phyloP scores from a whole-genome alignment of 1,284 basidiomycete genomes.

The Cutaneotrichosporon dermatis region DNA sequence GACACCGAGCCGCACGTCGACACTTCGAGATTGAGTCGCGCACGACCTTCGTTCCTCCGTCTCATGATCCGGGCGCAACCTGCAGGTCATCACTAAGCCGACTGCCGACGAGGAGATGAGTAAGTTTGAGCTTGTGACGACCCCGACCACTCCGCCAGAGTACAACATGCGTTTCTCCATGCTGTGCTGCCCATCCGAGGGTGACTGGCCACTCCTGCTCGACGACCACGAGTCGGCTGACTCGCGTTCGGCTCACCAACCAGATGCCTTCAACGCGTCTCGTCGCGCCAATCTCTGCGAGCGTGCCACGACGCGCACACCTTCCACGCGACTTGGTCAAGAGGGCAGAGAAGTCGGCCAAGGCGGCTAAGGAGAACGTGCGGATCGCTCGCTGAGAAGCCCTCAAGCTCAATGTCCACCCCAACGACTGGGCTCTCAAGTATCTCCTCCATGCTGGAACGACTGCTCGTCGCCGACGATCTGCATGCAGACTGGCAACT shows the following conservation, averaged over 20 bases:
- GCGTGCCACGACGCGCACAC: conserved; percentile 32
- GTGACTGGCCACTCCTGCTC: conserved; percentile 46
- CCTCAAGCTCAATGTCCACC: conserved; percentile 5
- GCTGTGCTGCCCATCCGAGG: conserved; percentile 43
- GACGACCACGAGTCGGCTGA: conserved; percentile 47
- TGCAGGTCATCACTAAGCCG: conserved; percentile 28
- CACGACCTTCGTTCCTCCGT: conserved; percentile 34
- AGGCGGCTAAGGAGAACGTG: neutral
- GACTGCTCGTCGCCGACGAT: conserved; percentile 45
- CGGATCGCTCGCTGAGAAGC: neutral
- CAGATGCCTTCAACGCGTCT: conserved; percentile 44
- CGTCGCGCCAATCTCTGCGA: conserved; percentile 36
- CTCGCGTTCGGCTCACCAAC: conserved; percentile 42
- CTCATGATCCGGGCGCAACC: conserved; percentile 30
- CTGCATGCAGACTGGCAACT: conserved; percentile 48
- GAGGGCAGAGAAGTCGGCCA: conserved; percentile 1
- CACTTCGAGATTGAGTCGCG: conserved; percentile 40
- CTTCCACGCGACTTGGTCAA: conserved; percentile 18
- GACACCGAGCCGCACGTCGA: conserved; percentile 14
- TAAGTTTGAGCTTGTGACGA: conserved; percentile 4
- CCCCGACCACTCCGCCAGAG: neutral
- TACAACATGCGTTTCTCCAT: conserved; percentile 45
- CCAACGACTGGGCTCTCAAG: conserved; percentile 41
- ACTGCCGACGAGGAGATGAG: conserved; percentile 3
- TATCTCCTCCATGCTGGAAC: conserved; percentile 47